Conservation (phyloP, 2,329 filamentous ascomycete genomes). For the Verticillium isaacii region DNA sequence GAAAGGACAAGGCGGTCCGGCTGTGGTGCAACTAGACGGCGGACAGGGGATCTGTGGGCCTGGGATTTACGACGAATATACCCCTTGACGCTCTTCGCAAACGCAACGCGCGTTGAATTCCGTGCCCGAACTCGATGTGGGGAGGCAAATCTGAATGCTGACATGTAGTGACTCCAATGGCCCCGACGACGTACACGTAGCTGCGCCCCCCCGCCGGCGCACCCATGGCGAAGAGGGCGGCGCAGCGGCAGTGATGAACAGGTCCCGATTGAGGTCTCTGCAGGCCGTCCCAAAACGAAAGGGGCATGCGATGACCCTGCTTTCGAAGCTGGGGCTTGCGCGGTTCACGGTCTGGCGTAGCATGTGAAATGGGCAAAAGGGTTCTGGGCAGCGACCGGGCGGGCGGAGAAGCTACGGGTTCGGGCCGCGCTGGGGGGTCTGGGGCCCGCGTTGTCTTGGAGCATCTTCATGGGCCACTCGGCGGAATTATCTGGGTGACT, state of each 20-base stretch:
- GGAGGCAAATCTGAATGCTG: background rate
- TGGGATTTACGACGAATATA: background rate
- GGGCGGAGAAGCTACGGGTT: background rate
- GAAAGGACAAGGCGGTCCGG: constrained; percentile 79
- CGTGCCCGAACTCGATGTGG: background rate
- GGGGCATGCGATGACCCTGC: background rate
- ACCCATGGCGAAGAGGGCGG: background rate
- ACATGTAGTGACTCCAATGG: background rate
- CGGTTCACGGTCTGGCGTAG: background rate
- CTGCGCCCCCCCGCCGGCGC: background rate
- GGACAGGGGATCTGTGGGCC: background rate
- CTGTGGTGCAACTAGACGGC: constrained; percentile 56
- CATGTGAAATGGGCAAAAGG: background rate
- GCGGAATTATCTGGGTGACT: background rate
- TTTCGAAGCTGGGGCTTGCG: too few relatives aligned
- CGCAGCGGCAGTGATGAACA: background rate
- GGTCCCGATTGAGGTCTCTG: background rate
- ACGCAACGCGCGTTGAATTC: too few relatives aligned
- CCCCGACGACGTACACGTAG: background rate
- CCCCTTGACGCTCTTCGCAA: background rate
- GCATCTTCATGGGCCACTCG: background rate
- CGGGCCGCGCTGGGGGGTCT: background rate
- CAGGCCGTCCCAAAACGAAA: background rate
- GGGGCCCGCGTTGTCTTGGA: background rate
- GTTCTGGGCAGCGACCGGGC: background rate